A percentile compares a stretch with the other conserved stretches of the same genome.
Conservation (phyloP, 2,329 filamentous ascomycete species). For the Sporothrix euskadiensis region DNA sequence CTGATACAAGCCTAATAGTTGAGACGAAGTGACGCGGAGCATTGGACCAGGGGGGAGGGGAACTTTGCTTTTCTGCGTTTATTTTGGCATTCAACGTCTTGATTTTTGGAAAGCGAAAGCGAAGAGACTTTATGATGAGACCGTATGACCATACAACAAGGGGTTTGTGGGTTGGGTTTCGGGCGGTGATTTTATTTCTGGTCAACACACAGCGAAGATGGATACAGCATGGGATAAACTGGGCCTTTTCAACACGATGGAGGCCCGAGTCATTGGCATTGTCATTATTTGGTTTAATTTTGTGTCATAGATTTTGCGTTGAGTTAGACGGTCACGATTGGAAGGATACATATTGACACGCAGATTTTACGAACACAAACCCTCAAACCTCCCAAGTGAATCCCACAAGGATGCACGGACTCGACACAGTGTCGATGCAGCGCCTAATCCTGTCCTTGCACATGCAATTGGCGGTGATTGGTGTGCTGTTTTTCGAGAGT, state of each 20-base stretch:
- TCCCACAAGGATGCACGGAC: background rate
- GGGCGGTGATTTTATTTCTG: background rate
- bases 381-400: background rate
- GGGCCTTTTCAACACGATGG: background rate
- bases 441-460: background rate
- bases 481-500: background rate
- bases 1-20: background rate
- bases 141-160: background rate
- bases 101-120: background rate
- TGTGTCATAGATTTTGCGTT: background rate
- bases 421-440: background rate
- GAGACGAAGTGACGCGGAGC: conserved; percentile 15
- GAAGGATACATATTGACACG: background rate
- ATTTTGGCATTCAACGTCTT: background rate
- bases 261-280: background rate
- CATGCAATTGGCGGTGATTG: background rate
- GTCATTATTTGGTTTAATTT: background rate
- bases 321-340: background rate
- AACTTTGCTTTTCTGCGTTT: background rate
- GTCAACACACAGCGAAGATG: background rate
- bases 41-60: background rate
- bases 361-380: background rate
- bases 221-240: background rate
- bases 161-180: background rate
- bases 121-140: background rate